Evolutionary conservation across 352 stramenopile species (phyloP), one percentile per base, ranked within the genome.

Genomic region (Albugo laibachii): DNA sequence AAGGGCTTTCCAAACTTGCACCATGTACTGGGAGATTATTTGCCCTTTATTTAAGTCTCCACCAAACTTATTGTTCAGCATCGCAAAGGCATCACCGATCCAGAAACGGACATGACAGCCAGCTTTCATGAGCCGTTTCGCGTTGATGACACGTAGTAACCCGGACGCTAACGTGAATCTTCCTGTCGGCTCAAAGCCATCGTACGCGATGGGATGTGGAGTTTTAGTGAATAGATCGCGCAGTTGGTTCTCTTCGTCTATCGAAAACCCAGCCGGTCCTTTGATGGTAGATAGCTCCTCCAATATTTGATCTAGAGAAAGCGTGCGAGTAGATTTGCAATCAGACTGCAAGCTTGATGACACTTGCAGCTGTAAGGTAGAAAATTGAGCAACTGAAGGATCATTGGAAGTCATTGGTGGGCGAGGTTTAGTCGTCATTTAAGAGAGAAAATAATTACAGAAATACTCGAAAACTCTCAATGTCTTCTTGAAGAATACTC

Each of bases 11-110:
- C 95, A 99, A 19, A 99, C 95, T 55, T 99, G 92, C 43, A 98
- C 92, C 63, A 98, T 93, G 73, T 99, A 99, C 27, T 82, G 58
- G 15, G 72, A 80, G 16, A 97, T 81, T 35, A 62, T 89, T 51
- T 86, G 73, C 52, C 98, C 96, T 71, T 98, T 98, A 57, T 96
- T 92, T 8, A 97, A 65, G 63, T 98, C 93, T 43, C 93, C 93
- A 47, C 92, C 93, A 73, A 98, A 97, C 71, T 99, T 99, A 73
- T 98, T 97, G 67, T 99, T 99, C 66, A 99, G 94, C 52, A 98
- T 71, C 18, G 95, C 95, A 70, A 98, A 97, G 76, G 93, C 96
- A 71, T 99, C 95, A 5, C 94, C 95, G 11, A 99, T 92, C 77
- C 95, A 97, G 57, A 99, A 97, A 58, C 95, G 91, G 59, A 99